phyloP scores from a whole-genome alignment of 192 early-diverging fungal species.

The Gigaspora rosea region DNA sequence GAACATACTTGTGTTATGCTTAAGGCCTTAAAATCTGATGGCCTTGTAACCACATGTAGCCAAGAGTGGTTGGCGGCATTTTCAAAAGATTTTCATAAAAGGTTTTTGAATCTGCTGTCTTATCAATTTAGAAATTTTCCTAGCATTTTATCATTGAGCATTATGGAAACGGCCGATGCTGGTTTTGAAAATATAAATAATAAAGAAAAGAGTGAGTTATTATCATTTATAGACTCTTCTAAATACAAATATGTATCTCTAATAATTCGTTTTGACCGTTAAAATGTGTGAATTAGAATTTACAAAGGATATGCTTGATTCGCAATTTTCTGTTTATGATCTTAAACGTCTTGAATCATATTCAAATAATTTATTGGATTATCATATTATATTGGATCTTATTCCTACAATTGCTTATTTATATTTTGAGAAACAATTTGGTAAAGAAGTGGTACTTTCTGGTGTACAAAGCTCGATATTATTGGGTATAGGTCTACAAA shows the following conservation, averaged over 20 bases:
- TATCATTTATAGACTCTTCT: not conserved
- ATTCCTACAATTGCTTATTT: constrained; percentile 77
- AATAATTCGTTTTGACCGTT: not conserved
- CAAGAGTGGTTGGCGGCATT: constrained; percentile 86
- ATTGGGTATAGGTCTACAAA: constrained; percentile 89
- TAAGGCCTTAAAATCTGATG: constrained; percentile 63
- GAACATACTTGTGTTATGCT: constrained; percentile 99
- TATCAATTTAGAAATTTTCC: constrained; percentile 88
- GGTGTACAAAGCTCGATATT: constrained; percentile 87
- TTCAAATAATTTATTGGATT: constrained; percentile 93
- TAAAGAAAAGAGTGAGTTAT: not conserved
- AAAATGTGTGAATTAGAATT: constrained; percentile 17
- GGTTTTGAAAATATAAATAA: constrained; percentile 43
- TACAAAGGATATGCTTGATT: constrained; percentile 38
- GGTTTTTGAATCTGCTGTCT: constrained; percentile 86
- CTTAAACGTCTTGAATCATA: constrained; percentile 96
- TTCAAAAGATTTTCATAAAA: constrained; percentile 86
- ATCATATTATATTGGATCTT: constrained; percentile 95
- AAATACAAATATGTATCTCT: not conserved
- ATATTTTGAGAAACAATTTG: constrained; percentile 74
- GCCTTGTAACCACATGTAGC: constrained; percentile 50
- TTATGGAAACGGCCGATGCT: constrained; percentile 75
- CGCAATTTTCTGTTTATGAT: constrained; percentile 76
- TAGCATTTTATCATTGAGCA: constrained; percentile 75
- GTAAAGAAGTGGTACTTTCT: constrained; percentile 67